These are phyloP conservation scores for Neonectria hederae DNA, from an alignment of 2,329 filamentous ascomycete species.

Conservation along the genomic window DNA sequence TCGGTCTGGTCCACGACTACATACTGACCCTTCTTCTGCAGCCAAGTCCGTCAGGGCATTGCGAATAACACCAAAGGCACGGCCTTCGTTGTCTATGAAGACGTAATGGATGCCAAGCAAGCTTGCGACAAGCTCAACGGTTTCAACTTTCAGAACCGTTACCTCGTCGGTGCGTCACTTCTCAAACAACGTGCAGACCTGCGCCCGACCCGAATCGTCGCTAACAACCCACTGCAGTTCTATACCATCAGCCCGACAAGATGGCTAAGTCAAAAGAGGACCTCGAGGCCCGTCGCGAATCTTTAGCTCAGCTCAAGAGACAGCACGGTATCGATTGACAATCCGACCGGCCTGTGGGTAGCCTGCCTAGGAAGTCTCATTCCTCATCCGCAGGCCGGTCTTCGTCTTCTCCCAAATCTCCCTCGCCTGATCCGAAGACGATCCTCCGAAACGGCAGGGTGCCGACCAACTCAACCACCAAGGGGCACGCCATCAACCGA, in stretches of 20 bases:
- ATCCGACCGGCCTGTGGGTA: conserved; percentile 74
- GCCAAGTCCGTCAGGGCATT: conserved; percentile 98
- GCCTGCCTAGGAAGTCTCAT: conserved; percentile 53
- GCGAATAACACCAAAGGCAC: conserved; percentile 98
- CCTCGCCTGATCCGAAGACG: conserved; percentile 54
- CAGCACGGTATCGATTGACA: conserved; percentile 99
- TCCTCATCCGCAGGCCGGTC: conserved; percentile 70
- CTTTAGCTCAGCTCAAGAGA: conserved; percentile 97
- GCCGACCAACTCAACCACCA: conserved; percentile 47
- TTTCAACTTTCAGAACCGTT: conserved; percentile 99
- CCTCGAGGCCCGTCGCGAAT: conserved; percentile 91
- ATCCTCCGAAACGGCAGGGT: conserved; percentile 56
- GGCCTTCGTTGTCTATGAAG: conserved; percentile 98
- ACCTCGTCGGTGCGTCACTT: conserved; percentile 85
- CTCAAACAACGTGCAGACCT: not conserved
- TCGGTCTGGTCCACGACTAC: conserved; percentile 13
- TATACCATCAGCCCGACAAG: conserved; percentile 74
- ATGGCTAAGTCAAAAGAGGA: conserved; percentile 88
- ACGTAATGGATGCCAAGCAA: conserved; percentile 98
- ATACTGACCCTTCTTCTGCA: conserved; percentile 52
- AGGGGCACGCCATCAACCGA: conserved; percentile 50
- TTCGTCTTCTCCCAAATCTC: conserved; percentile 55
- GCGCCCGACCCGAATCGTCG: conserved; percentile 16
- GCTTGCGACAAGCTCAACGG: conserved; percentile 99
- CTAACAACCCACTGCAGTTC: conserved; percentile 52